Evolutionary conservation across 768 basidiomycete genomes (phyloP).

Genomic region (Sporobolomyces roseus): DNA sequence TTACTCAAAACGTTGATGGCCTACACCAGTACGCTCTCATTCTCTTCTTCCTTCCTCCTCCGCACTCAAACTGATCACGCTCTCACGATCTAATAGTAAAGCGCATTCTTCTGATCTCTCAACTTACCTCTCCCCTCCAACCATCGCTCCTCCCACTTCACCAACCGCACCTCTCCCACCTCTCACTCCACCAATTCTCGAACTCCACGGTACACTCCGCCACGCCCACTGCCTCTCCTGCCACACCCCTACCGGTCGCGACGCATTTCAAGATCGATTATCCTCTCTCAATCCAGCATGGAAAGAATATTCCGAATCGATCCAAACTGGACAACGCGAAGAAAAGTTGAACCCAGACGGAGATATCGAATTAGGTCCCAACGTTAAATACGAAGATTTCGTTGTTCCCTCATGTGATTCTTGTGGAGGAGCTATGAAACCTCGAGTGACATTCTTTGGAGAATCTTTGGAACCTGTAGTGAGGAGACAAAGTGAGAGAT

Average conservation of each 20-base stretch:
- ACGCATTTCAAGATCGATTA: conserved; percentile 37
- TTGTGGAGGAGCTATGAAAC: conserved; percentile 33
- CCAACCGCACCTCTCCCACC: conserved; percentile 4
- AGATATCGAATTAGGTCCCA: conserved; percentile 33
- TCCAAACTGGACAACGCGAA: conserved; percentile 17
- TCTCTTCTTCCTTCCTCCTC: neutral
- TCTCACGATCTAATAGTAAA: neutral
- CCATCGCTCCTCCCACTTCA: conserved; percentile 7
- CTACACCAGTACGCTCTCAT: conserved; percentile 71
- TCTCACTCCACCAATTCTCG: conserved; percentile 37
- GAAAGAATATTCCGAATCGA: conserved; percentile 20
- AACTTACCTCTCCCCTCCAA: conserved; percentile 23
- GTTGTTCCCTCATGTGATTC: conserved; percentile 23
- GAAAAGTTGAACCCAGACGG: conserved; percentile 42
- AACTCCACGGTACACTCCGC: conserved; percentile 41
- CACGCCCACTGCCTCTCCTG: conserved; percentile 41
- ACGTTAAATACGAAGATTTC: conserved; percentile 36
- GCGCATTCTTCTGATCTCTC: conserved; percentile 13
- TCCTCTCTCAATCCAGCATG: conserved; percentile 31
- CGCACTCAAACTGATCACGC: neutral
- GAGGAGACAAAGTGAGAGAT: conserved; percentile 3
- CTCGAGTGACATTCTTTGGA: conserved; percentile 34
- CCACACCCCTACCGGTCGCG: conserved; percentile 31
- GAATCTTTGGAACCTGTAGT: conserved; percentile 30
- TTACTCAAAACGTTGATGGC: conserved; percentile 89